These are phyloP conservation scores for Penicillium nucicola DNA, from an alignment of 495 filamentous ascomycete genomes.

Conservation along the genomic window DNA sequence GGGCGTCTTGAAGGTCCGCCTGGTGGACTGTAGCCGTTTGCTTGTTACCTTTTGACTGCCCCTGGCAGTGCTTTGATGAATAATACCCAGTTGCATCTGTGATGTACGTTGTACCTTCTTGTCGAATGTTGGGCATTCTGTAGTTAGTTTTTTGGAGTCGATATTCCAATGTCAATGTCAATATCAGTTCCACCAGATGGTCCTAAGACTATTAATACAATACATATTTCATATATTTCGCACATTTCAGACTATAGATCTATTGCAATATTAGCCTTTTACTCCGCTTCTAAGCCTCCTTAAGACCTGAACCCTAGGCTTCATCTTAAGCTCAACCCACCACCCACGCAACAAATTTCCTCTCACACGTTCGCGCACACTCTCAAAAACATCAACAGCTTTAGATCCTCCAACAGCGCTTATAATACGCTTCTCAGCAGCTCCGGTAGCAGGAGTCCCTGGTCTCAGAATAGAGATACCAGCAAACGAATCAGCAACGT, in stretches of 20 bases:
- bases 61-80: slow-evolving; percentile 2
- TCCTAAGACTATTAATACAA: neutral
- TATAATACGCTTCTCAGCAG: slow-evolving; percentile 30
- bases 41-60: slow-evolving; percentile 4
- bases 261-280: neutral
- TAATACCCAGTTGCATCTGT: slow-evolving; percentile 9
- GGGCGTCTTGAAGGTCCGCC: slow-evolving; percentile 41
- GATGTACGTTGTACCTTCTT: slow-evolving; percentile 1
- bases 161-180: slow-evolving; percentile 4
- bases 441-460: slow-evolving; percentile 33
- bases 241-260: neutral
- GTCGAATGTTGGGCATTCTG: slow-evolving; percentile 5
- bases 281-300: slow-evolving; percentile 11
- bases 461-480: slow-evolving; percentile 66
- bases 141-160: slow-evolving; percentile 4
- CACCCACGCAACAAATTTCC: slow-evolving; percentile 30
- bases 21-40: slow-evolving; percentile 7
- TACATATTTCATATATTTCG: too few relatives aligned
- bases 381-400: slow-evolving; percentile 22
- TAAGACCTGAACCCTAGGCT: slow-evolving; percentile 37
- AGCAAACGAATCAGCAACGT: slow-evolving; percentile 64
- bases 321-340: slow-evolving; percentile 44
- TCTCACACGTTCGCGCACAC: slow-evolving; percentile 18
- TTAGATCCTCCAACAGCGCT: slow-evolving; percentile 14
- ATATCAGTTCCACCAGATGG: slow-evolving; percentile 5